Conservation (phyloP, 495 filamentous ascomycete genomes). For the Alectoria sarmentosa region DNA sequence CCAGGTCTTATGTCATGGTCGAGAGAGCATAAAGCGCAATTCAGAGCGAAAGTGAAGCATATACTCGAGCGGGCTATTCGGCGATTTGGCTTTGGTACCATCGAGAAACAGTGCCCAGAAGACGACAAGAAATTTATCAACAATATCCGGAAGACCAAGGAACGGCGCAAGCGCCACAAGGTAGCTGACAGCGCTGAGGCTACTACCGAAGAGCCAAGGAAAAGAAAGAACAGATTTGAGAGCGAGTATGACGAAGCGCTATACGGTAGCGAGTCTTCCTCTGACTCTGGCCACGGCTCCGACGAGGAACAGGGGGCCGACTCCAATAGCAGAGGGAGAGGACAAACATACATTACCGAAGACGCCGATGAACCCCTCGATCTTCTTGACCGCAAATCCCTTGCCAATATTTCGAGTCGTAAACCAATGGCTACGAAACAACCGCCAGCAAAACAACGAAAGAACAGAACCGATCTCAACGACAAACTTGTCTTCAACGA, state of each 20-base stretch:
- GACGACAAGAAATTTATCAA: slow-evolving; percentile 81
- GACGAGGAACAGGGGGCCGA: slow-evolving; percentile 27
- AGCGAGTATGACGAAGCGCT: slow-evolving; percentile 93
- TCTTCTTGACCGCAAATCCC: slow-evolving; percentile 76
- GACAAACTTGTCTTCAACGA: slow-evolving; percentile 80
- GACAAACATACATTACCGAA: slow-evolving; percentile 80
- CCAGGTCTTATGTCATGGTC: slow-evolving; percentile 92
- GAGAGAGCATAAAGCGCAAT: slow-evolving; percentile 94
- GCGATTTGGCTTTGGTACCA: slow-evolving; percentile 71
- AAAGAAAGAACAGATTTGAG: slow-evolving; percentile 58
- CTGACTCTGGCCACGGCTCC: slow-evolving; percentile 57
- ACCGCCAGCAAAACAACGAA: slow-evolving; percentile 40
- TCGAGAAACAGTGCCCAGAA: slow-evolving; percentile 73
- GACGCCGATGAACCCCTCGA: slow-evolving; percentile 90
- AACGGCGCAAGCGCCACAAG: slow-evolving; percentile 79
- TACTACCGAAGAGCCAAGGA: slow-evolving; percentile 23
- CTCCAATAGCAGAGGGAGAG: slow-evolving; percentile 44
- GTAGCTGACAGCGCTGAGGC: slow-evolving; percentile 28
- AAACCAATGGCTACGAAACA: slow-evolving; percentile 54
- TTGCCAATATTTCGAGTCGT: slow-evolving; percentile 89
- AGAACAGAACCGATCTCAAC: slow-evolving; percentile 59
- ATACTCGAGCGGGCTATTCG: slow-evolving; percentile 90
- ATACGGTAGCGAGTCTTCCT: slow-evolving; percentile 73
- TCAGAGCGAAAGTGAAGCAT: slow-evolving; percentile 93
- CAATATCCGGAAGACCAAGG: slow-evolving; percentile 90